Evolutionary conservation across 305 asterid species (phyloP).

Genomic region (Plantago coronopus): DNA sequence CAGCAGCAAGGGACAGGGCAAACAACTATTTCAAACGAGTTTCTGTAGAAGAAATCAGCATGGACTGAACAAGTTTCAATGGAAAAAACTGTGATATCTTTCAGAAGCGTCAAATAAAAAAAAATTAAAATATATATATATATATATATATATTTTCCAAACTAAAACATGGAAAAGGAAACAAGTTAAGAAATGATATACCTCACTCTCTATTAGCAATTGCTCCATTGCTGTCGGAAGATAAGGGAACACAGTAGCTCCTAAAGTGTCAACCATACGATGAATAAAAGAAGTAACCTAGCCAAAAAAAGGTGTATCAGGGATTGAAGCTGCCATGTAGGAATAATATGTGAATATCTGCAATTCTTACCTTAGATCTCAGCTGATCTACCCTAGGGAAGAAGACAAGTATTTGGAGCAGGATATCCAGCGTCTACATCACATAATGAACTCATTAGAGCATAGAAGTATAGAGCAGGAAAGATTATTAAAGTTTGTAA

Average conservation of each 20-base stretch:
- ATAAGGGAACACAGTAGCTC: conserved; percentile 78
- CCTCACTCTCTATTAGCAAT: conserved; percentile 89
- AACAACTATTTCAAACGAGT: too few species aligned
- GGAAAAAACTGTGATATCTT: too few species aligned
- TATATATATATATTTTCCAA: background rate
- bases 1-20: background rate
- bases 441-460: conserved; percentile 28
- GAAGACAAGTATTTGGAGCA: conserved; percentile 75
- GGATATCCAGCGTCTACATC: conserved; percentile 77
- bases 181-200: conserved; percentile 27
- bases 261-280: conserved; percentile 96
- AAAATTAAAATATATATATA: too few species aligned
- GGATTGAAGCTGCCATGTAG: conserved; percentile 4
- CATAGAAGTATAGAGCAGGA: conserved; percentile 1
- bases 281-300: conserved; percentile 91
- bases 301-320: conserved; percentile 30
- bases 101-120: too few species aligned
- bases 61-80: background rate
- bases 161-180: background rate
- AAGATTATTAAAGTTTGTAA: background rate
- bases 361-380: conserved; percentile 69
- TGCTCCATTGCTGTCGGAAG: conserved; percentile 93
- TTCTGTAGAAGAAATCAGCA: background rate
- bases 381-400: conserved; percentile 74
- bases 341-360: conserved; percentile 17